Evolutionary conservation across 1,284 basidiomycete genomes (phyloP), one percentile per base, ranked within the genome.

Genomic region (Pseudozyma hubeiensis): DNA sequence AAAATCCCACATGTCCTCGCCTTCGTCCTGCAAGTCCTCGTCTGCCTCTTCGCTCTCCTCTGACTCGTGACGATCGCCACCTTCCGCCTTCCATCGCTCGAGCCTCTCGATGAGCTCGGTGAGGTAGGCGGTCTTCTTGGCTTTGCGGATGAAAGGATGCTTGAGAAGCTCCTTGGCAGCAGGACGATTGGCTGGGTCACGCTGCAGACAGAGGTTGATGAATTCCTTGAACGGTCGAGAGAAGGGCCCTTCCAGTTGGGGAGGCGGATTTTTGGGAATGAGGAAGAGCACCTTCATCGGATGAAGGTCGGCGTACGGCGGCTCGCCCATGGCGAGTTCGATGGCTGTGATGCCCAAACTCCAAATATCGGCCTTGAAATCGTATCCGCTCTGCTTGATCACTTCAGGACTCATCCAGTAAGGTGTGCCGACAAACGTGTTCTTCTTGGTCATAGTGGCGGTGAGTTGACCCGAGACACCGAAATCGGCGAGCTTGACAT

Each of bases 281-380:
- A 99, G 88, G 88, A 99, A 99, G 35, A 99, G 88, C 17, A 97
- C 94, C 89, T 98, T 98, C 96, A 99, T 99, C 5, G 96, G 96
- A 86, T 99, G 97, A 47, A 98, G 86, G 78, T 97, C 94, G 1
- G 96, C 94, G 82, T 98, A 98, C 3, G 96, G 96, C 19, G 96
- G 96, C 82, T 98, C 95, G 43, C 96, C 96, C 85, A 92, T 94
- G 1, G 96, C 96, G 75, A 99, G 87, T 85, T 99, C 96, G 78
- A 99, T 97, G 11, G 94, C 93, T 5, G 96, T 98, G 84, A 99
- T 99, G 6, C 84, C 85, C 16, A 86, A 62, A 39, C 80, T 82
- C 84, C 84, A 85, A 53, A 99, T 97, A 85, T 99, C 96, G 11
- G 96, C 96, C 84, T 97, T 98, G 85, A 95, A 92, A 82, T 98